Conservation (phyloP, 2,329 filamentous ascomycete genomes). For the Verticillium klebahnii region DNA sequence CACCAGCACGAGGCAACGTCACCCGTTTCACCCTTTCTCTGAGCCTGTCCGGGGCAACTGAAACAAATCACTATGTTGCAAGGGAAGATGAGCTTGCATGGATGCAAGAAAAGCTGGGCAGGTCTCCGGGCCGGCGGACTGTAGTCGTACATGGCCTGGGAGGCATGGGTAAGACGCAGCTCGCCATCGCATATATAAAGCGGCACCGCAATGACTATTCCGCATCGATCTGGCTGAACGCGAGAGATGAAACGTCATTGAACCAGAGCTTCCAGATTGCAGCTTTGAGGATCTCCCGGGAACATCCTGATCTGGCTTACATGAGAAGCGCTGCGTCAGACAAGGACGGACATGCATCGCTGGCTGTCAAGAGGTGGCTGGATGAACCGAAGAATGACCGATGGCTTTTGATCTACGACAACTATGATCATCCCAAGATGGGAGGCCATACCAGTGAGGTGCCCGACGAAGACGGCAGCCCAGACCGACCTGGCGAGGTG, state of each 20-base stretch:
- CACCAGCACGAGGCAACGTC: not conserved
- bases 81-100: not conserved
- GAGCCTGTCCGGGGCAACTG: not conserved
- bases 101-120: not conserved
- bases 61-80: not conserved
- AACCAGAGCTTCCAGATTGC: not conserved
- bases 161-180: conserved; percentile 41
- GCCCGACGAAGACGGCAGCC: not conserved
- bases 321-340: not conserved
- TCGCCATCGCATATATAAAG: conserved; percentile 31
- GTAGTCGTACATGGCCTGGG: conserved; percentile 32
- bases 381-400: conserved; percentile 23
- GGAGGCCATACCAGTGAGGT: not conserved
- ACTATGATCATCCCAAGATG: conserved; percentile 31
- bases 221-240: conserved; percentile 28
- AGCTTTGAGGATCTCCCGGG: not conserved
- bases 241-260: not conserved
- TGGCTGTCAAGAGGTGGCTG: conserved; percentile 33
- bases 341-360: conserved; percentile 12
- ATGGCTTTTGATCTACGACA: conserved; percentile 36
- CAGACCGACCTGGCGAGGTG: conserved; percentile 6
- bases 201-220: conserved; percentile 27
- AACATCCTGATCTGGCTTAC: not conserved
- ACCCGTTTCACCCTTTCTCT: not conserved
- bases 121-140: not conserved